Evolutionary conservation across 257 asterid species (phyloP).

Genomic region (Nicotiana benthamiana): DNA sequence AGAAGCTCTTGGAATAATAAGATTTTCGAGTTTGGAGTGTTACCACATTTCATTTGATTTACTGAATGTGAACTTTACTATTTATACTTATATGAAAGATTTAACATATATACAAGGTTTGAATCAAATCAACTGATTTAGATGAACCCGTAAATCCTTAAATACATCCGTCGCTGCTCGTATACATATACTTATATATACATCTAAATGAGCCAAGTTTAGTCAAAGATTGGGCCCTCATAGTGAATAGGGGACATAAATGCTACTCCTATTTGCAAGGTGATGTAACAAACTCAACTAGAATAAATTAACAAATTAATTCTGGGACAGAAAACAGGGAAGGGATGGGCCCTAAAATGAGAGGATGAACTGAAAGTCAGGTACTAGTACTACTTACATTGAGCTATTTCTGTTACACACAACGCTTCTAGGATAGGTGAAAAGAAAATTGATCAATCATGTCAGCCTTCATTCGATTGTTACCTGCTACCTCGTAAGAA

Average conservation of each 20-base stretch:
- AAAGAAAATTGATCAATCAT: not conserved
- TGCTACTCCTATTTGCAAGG: not conserved
- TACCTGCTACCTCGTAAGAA: not conserved
- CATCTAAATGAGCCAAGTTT: not conserved
- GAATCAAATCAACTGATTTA: too few relatives aligned
- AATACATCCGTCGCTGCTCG: too few relatives aligned
- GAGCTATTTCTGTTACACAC: not conserved
- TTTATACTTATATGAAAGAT: too few relatives aligned
- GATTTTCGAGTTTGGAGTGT: too few relatives aligned
- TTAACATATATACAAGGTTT: too few relatives aligned
- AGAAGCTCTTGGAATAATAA: too few relatives aligned
- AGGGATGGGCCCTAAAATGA: not conserved
- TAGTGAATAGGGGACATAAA: not conserved
- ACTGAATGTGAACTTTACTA: too few relatives aligned
- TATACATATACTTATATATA: too few relatives aligned
- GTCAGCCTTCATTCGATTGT: not conserved
- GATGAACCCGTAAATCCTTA: too few relatives aligned
- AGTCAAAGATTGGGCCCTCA: not conserved
- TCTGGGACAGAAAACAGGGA: not conserved
- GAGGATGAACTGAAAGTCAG: not conserved
- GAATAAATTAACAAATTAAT: not conserved
- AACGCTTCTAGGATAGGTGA: not conserved
- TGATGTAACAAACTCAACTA: not conserved
- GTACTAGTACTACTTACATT: too few relatives aligned
- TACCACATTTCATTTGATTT: too few relatives aligned